Evolutionary conservation across 495 filamentous ascomycete species (phyloP).

Genomic region (Aspergillus avenaceus): DNA sequence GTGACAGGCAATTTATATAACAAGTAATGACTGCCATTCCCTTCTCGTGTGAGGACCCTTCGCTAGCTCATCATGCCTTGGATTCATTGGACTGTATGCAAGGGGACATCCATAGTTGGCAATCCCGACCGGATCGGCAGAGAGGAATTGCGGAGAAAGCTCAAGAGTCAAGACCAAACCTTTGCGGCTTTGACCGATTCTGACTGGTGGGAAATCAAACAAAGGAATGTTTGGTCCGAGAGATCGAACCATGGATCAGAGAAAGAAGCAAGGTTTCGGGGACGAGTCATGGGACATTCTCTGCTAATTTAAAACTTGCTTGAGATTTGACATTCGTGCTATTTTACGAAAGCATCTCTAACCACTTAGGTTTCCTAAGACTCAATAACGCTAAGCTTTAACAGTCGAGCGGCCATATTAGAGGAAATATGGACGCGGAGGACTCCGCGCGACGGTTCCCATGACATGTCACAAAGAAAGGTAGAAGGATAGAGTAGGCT

Average conservation of each 20-base stretch:
- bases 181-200: not conserved
- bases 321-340: no score
- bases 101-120: not conserved
- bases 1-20: no score
- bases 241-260: no score
- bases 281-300: no score
- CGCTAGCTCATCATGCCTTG: no score
- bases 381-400: not conserved
- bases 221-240: no score
- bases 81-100: no score
- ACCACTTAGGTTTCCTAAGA: not conserved
- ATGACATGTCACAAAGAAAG: not conserved
- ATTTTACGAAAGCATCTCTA: not conserved
- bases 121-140: not conserved
- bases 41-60: no score
- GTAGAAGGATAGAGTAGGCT: conserved; percentile 7
- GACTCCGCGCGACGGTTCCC: not conserved
- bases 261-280: no score
- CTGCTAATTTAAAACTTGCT: no score
- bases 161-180: not conserved
- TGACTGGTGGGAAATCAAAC: not conserved
- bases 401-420: conserved; percentile 2
- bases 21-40: no score
- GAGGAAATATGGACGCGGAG: conserved; percentile 2
- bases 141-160: not conserved